Evolutionary conservation across 2,329 filamentous ascomycete species (phyloP), one percentile per base, ranked within the genome.

Genomic region (Botryotinia narcissicola): DNA sequence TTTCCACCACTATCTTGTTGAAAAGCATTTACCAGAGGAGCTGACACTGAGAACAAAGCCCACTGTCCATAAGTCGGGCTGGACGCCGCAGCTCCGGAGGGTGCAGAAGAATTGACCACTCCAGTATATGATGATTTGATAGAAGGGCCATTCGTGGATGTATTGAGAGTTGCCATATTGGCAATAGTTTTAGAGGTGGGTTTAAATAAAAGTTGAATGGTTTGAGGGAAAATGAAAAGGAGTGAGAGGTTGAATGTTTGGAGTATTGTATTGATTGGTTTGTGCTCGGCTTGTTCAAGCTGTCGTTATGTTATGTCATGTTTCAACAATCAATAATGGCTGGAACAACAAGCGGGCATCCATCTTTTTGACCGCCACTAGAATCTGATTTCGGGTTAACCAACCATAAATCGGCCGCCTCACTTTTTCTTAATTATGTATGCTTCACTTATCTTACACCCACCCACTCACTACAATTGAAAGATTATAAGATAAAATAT

Each of bases 11-110:
- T 87, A 81, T 96, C 93, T 76, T 87, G 86, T 83, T 97, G 94
- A 83, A 99, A 99, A 74, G 95, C 95, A 84, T 92, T 98, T 81
- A 94, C 88, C 59, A 99, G 89, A 72, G 96, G 96, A 74, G 95
- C 93, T 82, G 96, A 93, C 59, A 99, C 96, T 12, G 93, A 93
- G 84, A 97, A 97, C 75, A 99, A 86, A 32, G 94, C 95, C 96
- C 96, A 99, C 85, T 95, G 93, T 76, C 89, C 94, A 81, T 93
- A 93, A 66, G 94, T 97, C 57, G 93, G 88, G 66, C 95, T 97
- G 81, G 86, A 86, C 16, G 88, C 86, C 73, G 87, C 85, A 64
- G 86, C 80, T 22, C 87, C 87, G 75, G 87, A 85, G 25, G 89
- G 86, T 73, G 85, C 81, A 68, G 88, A 83, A 71, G 88, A 84